Conservation (phyloP, 805 yeast genomes). For the Blastobotrys chiropterorum region DNA sequence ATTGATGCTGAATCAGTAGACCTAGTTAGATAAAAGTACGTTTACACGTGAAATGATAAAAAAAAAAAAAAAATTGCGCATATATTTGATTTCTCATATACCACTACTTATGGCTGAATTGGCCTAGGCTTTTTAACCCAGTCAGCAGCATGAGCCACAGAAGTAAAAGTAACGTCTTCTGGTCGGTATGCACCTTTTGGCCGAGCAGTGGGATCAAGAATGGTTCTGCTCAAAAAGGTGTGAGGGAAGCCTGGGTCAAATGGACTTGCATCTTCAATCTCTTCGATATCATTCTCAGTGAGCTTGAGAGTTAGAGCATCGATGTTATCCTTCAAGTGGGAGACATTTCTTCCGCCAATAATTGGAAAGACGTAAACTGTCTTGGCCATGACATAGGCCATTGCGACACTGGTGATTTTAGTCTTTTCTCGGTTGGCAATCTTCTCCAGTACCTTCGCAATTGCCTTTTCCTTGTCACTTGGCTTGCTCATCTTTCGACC, state of each 20-base stretch:
- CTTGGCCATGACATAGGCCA: conserved; percentile 23
- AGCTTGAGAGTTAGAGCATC: conserved; percentile 17
- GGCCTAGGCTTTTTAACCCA: neutral
- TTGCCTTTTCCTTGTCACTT: neutral
- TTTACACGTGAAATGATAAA: no score
- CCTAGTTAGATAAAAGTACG: no score
- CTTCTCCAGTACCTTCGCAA: conserved; percentile 4
- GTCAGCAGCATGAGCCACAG: neutral
- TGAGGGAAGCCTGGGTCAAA: conserved; percentile 21
- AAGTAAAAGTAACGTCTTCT: neutral
- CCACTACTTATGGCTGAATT: neutral
- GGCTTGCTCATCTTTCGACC: conserved; percentile 17
- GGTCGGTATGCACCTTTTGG: neutral
- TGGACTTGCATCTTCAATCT: conserved; percentile 14
- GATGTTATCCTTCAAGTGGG: conserved; percentile 21
- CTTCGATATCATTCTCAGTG: conserved; percentile 15
- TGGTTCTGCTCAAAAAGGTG: conserved; percentile 2
- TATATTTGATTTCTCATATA: no score
- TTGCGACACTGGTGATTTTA: conserved; percentile 14
- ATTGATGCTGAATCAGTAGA: no score
- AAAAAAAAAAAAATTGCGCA: no score
- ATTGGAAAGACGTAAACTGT: conserved; percentile 21
- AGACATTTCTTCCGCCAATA: conserved; percentile 22
- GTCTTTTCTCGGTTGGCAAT: conserved; percentile 4
- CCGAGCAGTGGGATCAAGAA: neutral